phyloP scores from a whole-genome alignment of 2,329 filamentous ascomycete genomes.

The Stenocarpella maydis region DNA sequence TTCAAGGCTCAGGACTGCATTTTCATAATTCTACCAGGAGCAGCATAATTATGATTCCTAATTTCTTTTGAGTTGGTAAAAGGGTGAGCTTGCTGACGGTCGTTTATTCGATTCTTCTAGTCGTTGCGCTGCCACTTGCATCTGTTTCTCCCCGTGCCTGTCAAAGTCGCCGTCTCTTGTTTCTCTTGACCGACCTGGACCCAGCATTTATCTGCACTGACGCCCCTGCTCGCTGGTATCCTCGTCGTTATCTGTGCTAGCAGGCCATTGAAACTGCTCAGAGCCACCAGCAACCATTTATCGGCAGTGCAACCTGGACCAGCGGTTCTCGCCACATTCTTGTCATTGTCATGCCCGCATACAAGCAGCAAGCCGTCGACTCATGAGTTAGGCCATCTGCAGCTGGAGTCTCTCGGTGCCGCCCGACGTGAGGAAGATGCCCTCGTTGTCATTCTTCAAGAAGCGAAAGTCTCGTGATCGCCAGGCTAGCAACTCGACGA shows the following conservation, averaged over 20 bases:
- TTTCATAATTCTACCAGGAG: slow-evolving; percentile 11
- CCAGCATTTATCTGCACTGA: slow-evolving; percentile 10
- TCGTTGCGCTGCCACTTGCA: not conserved
- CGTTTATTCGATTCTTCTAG: not conserved
- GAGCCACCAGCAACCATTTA: not conserved
- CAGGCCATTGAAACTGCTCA: not conserved
- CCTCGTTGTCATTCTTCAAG: slow-evolving; percentile 21
- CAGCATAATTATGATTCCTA: slow-evolving; percentile 18
- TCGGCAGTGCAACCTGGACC: not conserved
- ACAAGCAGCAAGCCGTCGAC: slow-evolving; percentile 7
- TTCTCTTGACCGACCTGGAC: not conserved
- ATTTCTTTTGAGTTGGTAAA: slow-evolving; percentile 2
- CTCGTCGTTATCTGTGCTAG: slow-evolving; percentile 18
- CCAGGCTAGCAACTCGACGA: not conserved
- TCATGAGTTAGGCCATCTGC: slow-evolving; percentile 24
- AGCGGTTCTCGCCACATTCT: slow-evolving; percentile 5
- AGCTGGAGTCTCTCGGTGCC: not conserved
- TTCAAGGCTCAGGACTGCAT: not conserved
- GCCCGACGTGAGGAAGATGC: slow-evolving; percentile 17
- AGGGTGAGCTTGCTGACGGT: not conserved
- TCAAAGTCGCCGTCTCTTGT: not conserved
- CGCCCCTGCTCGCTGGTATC: slow-evolving; percentile 18
- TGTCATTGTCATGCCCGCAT: slow-evolving; percentile 7
- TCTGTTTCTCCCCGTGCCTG: slow-evolving; percentile 4
- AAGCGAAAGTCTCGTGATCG: slow-evolving; percentile 19